Conservation (phyloP, 2,329 filamentous ascomycete genomes). For the Curvularia spicifera region DNA sequence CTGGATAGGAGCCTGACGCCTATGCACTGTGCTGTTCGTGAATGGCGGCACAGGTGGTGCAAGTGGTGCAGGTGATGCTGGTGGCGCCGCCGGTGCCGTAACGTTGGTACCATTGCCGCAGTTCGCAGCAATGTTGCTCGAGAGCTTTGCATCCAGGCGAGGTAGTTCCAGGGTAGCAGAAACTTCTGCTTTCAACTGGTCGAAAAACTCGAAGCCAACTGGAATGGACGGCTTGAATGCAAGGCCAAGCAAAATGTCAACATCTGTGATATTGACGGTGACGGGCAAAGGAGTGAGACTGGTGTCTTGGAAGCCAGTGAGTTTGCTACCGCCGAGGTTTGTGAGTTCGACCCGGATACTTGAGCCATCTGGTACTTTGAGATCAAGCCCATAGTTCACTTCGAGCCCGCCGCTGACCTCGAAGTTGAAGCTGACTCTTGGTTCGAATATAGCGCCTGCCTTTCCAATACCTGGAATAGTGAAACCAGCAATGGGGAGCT, state of each 20-base stretch:
- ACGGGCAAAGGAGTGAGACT: slow-evolving; percentile 44
- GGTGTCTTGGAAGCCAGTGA: slow-evolving; percentile 40
- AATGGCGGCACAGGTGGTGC: slow-evolving; percentile 6
- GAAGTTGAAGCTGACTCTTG: slow-evolving; percentile 37
- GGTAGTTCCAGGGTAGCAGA: slow-evolving; percentile 43
- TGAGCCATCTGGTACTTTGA: slow-evolving; percentile 43
- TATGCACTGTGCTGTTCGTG: slow-evolving; percentile 11
- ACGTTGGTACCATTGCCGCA: slow-evolving; percentile 25
- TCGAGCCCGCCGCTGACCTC: slow-evolving; percentile 38
- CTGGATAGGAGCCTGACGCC: neutral
- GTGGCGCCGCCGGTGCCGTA: neutral
- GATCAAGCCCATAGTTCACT: slow-evolving; percentile 47
- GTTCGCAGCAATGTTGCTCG: slow-evolving; percentile 27
- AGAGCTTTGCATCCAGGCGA: slow-evolving; percentile 38
- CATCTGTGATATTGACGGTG: slow-evolving; percentile 35
- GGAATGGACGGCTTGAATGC: slow-evolving; percentile 45
- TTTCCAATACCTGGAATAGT: slow-evolving; percentile 45
- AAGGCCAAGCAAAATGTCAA: slow-evolving; percentile 36
- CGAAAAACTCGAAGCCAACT: slow-evolving; percentile 45
- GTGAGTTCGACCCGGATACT: slow-evolving; percentile 37
- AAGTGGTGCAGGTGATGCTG: neutral
- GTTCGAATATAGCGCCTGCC: slow-evolving; percentile 46
- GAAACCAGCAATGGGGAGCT: slow-evolving; percentile 40
- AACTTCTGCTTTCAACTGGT: slow-evolving; percentile 36
- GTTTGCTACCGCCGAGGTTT: slow-evolving; percentile 31